Evolutionary conservation across 176 grass and related monocot species (phyloP).

Genomic region (Bonia amplexicaulis): DNA sequence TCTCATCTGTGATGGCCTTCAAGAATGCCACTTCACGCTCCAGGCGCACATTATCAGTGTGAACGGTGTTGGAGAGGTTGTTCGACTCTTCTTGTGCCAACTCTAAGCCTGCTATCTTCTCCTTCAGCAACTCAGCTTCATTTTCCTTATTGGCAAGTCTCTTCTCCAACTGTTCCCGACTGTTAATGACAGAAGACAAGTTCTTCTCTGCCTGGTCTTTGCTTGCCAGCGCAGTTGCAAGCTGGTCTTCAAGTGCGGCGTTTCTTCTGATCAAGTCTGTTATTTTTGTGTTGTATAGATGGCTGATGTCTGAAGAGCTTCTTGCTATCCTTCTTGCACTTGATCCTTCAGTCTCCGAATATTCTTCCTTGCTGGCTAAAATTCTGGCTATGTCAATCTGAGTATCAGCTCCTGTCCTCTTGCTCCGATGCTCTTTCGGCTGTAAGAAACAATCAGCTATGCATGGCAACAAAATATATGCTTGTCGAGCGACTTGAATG

Average conservation of each 20-base stretch:
- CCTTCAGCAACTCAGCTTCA: conserved; percentile 66
- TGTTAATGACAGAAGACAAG: conserved; percentile 48
- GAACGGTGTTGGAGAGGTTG: conserved; percentile 70
- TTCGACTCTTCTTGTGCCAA: conserved; percentile 85
- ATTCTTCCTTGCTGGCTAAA: conserved; percentile 18
- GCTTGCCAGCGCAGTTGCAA: conserved; percentile 42
- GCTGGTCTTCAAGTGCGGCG: conserved; percentile 45
- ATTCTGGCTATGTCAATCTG: conserved; percentile 20
- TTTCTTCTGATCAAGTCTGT: conserved; percentile 59
- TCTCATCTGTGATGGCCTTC: conserved; percentile 83
- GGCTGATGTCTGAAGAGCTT: conserved; percentile 61
- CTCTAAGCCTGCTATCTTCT: conserved; percentile 73
- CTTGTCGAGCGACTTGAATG: conserved; percentile 5
- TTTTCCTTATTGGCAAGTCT: conserved; percentile 53
- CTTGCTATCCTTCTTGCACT: conserved; percentile 42
- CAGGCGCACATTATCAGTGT: conserved; percentile 76
- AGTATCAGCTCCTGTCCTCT: conserved; percentile 14
- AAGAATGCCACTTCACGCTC: conserved; percentile 89
- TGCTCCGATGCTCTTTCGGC: conserved; percentile 12
- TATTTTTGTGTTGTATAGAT: conserved; percentile 67
- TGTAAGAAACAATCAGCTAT: conserved; percentile 37
- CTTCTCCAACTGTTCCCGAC: conserved; percentile 64
- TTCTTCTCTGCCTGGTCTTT: conserved; percentile 69
- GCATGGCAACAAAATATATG: conserved; percentile 14
- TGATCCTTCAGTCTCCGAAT: conserved; percentile 11